Percentiles rank a stretch among this genome's conserved stretches.
Evolutionary conservation across 805 yeast species (phyloP).

Genomic region (Starmerella apis): DNA sequence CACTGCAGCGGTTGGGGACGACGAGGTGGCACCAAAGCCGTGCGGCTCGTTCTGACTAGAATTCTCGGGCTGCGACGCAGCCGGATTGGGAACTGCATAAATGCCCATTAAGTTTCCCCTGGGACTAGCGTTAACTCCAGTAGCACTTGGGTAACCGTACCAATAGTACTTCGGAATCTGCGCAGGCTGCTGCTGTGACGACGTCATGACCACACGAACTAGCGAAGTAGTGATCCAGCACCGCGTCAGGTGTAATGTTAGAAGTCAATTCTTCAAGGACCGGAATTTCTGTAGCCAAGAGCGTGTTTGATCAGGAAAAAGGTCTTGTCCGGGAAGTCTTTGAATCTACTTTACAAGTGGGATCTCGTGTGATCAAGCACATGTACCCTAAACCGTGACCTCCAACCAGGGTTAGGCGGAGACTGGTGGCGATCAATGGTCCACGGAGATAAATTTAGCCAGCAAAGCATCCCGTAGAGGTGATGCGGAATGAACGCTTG

Average conservation of each 20-base stretch:
- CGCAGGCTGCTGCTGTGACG: conserved; percentile 2
- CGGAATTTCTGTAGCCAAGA: background rate
- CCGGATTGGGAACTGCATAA: background rate
- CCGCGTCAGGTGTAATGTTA: too few relatives aligned
- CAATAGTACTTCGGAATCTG: background rate
- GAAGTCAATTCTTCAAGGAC: background rate
- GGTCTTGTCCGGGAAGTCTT: background rate
- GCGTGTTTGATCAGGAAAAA: background rate
- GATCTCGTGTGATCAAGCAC: conserved; percentile 2
- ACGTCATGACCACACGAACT: background rate
- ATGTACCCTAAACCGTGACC: background rate
- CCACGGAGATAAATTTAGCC: background rate
- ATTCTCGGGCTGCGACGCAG: background rate
- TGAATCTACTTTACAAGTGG: conserved; percentile 1
- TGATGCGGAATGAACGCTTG: too few relatives aligned
- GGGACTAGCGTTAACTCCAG: background rate
- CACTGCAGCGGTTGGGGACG: background rate
- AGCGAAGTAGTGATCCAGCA: background rate
- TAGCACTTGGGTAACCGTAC: conserved; percentile 1
- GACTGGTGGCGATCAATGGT: conserved; percentile 3
- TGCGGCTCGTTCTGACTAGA: background rate
- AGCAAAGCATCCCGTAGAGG: too few relatives aligned
- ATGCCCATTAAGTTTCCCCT: background rate
- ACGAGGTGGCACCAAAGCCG: background rate
- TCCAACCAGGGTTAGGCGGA: background rate